Percentiles rank a stretch among this genome's conserved stretches.
These are phyloP conservation scores for Paramecium pentaurelia DNA, from an alignment of 73 alveolate species.

Conservation along the genomic window DNA sequence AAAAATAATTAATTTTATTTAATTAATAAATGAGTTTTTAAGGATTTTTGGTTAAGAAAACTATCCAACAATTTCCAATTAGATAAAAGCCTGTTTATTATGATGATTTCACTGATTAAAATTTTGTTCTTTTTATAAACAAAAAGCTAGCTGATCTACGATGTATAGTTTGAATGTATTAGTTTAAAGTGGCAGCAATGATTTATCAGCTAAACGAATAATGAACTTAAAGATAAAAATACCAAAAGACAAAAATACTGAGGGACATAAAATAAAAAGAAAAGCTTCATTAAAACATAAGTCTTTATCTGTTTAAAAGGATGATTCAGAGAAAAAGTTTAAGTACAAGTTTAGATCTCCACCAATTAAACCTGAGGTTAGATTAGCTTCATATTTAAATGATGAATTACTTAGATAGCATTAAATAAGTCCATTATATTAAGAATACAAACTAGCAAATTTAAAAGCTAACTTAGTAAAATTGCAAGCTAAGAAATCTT, in stretches of 20 bases:
- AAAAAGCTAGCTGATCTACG: background rate
- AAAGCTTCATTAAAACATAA: background rate
- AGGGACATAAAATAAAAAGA: background rate
- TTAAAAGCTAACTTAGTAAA: background rate
- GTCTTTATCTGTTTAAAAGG: background rate
- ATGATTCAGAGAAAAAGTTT: background rate
- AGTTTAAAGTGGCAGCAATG: conserved; percentile 28
- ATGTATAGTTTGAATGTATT: background rate
- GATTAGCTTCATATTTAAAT: background rate
- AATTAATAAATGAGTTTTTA: background rate
- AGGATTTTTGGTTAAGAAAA: conserved; percentile 17
- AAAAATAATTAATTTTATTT: background rate
- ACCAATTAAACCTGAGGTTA: background rate
- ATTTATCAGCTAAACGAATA: background rate
- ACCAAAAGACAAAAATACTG: background rate
- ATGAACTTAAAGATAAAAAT: background rate
- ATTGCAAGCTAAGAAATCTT: background rate
- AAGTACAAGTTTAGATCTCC: background rate
- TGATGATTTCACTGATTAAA: conserved; percentile 5
- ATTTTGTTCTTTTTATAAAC: background rate
- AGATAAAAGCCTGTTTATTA: background rate
- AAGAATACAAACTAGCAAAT: background rate
- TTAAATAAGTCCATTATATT: background rate
- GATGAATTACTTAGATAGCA: background rate
- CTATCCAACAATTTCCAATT: background rate